Conservation (phyloP, 768 basidiomycete genomes). For the Termitomyces sp. region DNA sequence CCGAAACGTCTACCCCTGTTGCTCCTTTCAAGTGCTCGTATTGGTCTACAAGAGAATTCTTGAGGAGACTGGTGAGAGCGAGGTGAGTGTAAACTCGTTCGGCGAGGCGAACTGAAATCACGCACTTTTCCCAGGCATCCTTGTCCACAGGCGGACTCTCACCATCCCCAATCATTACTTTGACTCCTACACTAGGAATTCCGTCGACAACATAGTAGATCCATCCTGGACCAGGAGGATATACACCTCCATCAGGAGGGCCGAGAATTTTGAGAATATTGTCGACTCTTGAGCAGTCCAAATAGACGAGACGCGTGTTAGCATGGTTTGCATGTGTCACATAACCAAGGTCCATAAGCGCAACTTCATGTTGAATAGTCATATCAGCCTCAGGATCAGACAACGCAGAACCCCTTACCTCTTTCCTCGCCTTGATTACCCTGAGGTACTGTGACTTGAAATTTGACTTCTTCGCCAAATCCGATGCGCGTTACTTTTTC, state of each 20-base stretch:
- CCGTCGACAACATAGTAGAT: conserved; percentile 61
- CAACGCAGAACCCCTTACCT: conserved; percentile 26
- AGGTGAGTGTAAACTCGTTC: background rate
- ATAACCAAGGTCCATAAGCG: conserved; percentile 77
- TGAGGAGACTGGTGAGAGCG: conserved; percentile 35
- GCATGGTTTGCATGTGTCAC: conserved; percentile 75
- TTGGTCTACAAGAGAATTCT: conserved; percentile 44
- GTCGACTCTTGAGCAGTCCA: conserved; percentile 37
- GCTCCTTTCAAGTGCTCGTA: conserved; percentile 32
- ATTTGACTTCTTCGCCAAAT: conserved; percentile 34
- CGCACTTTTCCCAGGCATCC: conserved; percentile 54
- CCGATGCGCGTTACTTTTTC: conserved; percentile 28
- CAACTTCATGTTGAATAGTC: conserved; percentile 37
- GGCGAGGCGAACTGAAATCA: background rate
- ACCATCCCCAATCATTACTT: conserved; percentile 68
- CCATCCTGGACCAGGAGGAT: conserved; percentile 82
- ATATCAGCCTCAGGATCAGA: background rate
- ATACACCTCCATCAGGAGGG: conserved; percentile 59
- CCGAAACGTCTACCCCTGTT: conserved; percentile 4
- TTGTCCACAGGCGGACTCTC: conserved; percentile 52
- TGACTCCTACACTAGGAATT: conserved; percentile 58
- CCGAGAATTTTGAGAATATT: conserved; percentile 51
- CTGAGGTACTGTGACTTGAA: conserved; percentile 38
- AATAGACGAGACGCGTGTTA: conserved; percentile 71
- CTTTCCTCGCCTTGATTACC: conserved; percentile 7